These are phyloP conservation scores for Mentha longifolia DNA, from an alignment of 257 asterid genomes.

Conservation along the genomic window DNA sequence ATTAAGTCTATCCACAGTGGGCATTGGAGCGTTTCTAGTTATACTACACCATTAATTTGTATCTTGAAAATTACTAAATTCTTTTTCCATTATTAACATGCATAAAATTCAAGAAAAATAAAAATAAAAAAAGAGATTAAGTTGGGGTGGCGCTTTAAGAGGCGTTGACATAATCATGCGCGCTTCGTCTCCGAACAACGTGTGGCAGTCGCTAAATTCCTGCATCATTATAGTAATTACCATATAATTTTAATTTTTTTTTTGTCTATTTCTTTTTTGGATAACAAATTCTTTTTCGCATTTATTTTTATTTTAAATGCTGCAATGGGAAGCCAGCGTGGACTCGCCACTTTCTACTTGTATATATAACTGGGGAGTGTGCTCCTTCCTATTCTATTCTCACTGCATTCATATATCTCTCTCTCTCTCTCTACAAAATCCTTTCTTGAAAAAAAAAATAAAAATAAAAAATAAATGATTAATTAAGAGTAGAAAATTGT, in stretches of 20 bases:
- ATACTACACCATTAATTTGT: no score
- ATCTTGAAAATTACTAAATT: no score
- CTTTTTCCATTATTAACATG: no score
- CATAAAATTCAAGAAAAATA: no score
- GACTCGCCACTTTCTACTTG: not conserved
- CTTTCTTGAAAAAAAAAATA: no score
- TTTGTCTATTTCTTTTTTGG: not conserved
- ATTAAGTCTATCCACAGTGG: no score
- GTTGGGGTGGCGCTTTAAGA: conserved; percentile 54
- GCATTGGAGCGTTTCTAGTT: no score
- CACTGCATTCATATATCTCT: not conserved
- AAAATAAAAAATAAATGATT: not conserved
- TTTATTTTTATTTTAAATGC: not conserved
- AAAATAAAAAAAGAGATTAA: not conserved
- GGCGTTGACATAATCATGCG: conserved; percentile 45
- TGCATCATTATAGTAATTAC: conserved; percentile 21
- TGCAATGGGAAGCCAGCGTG: conserved; percentile 2
- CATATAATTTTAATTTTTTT: not conserved
- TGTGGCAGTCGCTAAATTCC: conserved; percentile 23
- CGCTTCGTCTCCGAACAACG: conserved; percentile 24
- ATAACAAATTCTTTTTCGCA: not conserved
- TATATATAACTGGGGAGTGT: conserved; percentile 28
- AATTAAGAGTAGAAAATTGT: conserved; percentile 1
- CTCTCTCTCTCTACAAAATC: not conserved
- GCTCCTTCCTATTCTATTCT: conserved; percentile 14